These are phyloP conservation scores for Rhizopogon salebrosus DNA, from an alignment of 768 basidiomycete genomes.

Conservation along the genomic window DNA sequence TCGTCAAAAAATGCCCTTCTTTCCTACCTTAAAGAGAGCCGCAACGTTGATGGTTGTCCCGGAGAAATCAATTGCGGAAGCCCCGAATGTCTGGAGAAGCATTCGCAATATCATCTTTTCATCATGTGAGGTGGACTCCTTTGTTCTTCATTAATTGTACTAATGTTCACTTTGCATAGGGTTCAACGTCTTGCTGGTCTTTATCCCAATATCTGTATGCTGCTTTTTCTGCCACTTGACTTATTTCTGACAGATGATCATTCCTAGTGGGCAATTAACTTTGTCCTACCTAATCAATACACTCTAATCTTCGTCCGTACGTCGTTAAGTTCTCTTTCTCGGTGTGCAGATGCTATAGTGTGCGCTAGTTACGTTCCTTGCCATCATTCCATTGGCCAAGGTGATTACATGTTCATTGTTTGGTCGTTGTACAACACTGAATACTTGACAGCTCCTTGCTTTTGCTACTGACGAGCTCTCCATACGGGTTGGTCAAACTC, in stretches of 20 bases:
- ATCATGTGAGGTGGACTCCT: constrained; percentile 45
- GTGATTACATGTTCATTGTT: constrained; percentile 26
- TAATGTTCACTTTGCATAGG: constrained; percentile 32
- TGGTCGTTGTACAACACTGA: not conserved
- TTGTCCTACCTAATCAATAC: constrained; percentile 43
- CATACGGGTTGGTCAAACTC: constrained; percentile 74
- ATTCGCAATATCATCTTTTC: constrained; percentile 47
- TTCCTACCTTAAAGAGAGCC: constrained; percentile 12
- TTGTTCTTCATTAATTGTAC: not conserved
- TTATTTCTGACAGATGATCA: constrained; percentile 1
- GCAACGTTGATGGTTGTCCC: constrained; percentile 32
- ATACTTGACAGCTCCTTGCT: constrained; percentile 50
- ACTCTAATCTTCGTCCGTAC: constrained; percentile 71
- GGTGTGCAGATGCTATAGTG: not conserved
- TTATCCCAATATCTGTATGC: constrained; percentile 65
- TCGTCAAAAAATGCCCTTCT: constrained; percentile 3
- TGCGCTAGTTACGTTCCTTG: constrained; percentile 63
- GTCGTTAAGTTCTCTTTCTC: constrained; percentile 14
- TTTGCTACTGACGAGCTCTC: constrained; percentile 87
- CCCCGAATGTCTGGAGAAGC: constrained; percentile 44
- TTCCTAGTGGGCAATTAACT: constrained; percentile 68
- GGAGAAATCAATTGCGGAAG: constrained; percentile 26
- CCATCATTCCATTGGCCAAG: constrained; percentile 84
- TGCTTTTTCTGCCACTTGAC: not conserved
- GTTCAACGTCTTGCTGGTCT: constrained; percentile 66